Evolutionary conservation across 1,139 yeast genomes (phyloP).

Genomic region (Saccharomyces hybrid): DNA sequence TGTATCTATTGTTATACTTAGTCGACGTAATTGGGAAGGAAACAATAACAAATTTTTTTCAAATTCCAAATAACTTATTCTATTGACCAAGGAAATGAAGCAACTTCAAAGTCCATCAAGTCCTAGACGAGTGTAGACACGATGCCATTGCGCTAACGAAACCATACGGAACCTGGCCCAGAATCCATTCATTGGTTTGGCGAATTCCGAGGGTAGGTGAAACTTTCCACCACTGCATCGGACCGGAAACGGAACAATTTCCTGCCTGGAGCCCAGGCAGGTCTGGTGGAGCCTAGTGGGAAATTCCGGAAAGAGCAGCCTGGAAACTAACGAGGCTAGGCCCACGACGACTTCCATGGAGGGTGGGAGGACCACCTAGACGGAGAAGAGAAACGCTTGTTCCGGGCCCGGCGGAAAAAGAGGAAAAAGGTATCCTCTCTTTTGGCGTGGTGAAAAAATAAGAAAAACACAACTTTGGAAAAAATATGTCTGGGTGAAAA

Average conservation of each 20-base stretch:
- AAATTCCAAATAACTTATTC: not conserved
- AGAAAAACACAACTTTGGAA: too few species aligned
- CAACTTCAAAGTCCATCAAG: not conserved
- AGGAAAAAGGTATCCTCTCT: too few species aligned
- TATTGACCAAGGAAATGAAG: not conserved
- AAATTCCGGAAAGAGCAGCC: not conserved
- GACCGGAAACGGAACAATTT: not conserved
- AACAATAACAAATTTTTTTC: not conserved
- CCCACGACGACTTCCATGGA: not conserved
- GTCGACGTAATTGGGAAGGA: not conserved
- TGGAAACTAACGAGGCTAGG: not conserved
- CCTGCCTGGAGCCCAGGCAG: not conserved
- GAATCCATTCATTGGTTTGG: not conserved
- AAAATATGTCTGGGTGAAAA: too few species aligned
- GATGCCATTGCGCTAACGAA: not conserved
- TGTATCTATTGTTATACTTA: constrained; percentile 1
- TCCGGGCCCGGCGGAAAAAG: too few species aligned
- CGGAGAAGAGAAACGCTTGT: too few species aligned
- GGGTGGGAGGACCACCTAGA: too few species aligned
- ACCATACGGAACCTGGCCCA: not conserved
- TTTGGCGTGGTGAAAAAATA: too few species aligned
- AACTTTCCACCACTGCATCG: not conserved
- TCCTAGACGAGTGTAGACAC: not conserved
- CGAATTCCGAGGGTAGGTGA: not conserved
- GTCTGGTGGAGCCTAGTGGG: not conserved